phyloP scores from a whole-genome alignment of 2,329 filamentous ascomycete species.

The Dactylonectria macrodidyma region DNA sequence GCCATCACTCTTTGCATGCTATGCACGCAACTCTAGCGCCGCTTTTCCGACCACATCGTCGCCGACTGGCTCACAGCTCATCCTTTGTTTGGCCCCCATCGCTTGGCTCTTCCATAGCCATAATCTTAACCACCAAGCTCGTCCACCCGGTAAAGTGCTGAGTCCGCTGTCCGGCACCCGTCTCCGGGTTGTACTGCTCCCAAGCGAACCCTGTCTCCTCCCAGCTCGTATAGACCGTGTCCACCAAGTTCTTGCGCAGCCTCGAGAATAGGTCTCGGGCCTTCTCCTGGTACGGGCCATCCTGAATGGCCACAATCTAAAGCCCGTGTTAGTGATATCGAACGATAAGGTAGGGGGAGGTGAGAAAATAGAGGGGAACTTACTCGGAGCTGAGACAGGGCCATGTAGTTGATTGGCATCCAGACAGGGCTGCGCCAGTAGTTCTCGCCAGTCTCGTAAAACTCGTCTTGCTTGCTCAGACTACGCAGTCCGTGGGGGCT shows the following conservation, averaged over 20 bases:
- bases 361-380: constrained; percentile 54
- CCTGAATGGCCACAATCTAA: constrained; percentile 74
- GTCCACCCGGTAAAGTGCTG: constrained; percentile 99
- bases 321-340: constrained; percentile 30
- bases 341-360: constrained; percentile 1
- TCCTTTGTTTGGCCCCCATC: constrained; percentile 56
- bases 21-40: constrained; percentile 17
- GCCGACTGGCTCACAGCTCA: constrained; percentile 59
- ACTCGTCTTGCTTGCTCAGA: constrained; percentile 84
- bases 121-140: constrained; percentile 97
- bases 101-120: constrained; percentile 86
- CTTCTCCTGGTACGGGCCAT: constrained; percentile 77
- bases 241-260: constrained; percentile 86
- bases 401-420: constrained; percentile 97
- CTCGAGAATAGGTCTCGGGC: constrained; percentile 82
- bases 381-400: constrained; percentile 83
- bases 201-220: constrained; percentile 94
- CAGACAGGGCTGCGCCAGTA: constrained; percentile 97
- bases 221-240: constrained; percentile 92
- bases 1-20: constrained; percentile 9
- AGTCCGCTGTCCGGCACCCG: constrained; percentile 91
- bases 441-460: constrained; percentile 94
- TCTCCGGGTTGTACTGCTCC: constrained; percentile 98
- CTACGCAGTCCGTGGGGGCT: constrained; percentile 90
- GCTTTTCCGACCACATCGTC: constrained; percentile 1